phyloP scores from a whole-genome alignment of 1,284 basidiomycete species.

The Cutaneotrichosporon sp. region DNA sequence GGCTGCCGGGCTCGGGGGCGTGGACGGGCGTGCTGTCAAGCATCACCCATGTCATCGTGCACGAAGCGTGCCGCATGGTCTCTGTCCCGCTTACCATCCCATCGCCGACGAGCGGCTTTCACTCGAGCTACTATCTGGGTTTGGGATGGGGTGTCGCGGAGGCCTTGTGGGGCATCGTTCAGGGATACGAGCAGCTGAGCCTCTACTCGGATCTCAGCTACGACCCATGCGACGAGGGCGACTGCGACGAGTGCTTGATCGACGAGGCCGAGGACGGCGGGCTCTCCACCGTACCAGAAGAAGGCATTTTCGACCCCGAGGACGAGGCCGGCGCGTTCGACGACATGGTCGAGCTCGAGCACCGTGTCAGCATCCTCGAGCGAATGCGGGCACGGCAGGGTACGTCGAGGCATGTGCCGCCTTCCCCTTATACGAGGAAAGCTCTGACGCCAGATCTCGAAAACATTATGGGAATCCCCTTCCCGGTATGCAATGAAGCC shows the following conservation, averaged over 20 bases:
- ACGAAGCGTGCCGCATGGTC: conserved; percentile 41
- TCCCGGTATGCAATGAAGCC: conserved; percentile 42
- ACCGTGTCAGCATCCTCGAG: conserved; percentile 43
- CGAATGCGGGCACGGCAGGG: conserved; percentile 41
- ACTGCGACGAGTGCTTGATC: background rate
- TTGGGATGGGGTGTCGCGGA: conserved; percentile 47
- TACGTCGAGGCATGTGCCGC: conserved; percentile 27
- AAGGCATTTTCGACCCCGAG: conserved; percentile 15
- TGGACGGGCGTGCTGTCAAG: conserved; percentile 18
- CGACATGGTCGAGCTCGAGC: conserved; percentile 41
- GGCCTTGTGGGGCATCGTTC: conserved; percentile 43
- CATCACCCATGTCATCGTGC: conserved; percentile 33
- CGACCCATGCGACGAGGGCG: conserved; percentile 8
- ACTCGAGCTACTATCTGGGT: conserved; percentile 45
- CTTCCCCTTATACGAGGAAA: background rate
- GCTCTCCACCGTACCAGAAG: conserved; percentile 13
- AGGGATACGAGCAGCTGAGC: conserved; percentile 45
- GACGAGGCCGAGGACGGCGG: conserved; percentile 12
- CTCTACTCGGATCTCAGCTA: conserved; percentile 40
- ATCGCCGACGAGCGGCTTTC: conserved; percentile 42
- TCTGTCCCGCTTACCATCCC: conserved; percentile 38
- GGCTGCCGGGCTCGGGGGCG: conserved; percentile 19
- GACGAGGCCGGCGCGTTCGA: conserved; percentile 15
- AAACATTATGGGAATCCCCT: conserved; percentile 42
- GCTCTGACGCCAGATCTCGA: conserved; percentile 35